Evolutionary conservation across 768 basidiomycete species (phyloP), one percentile per base, ranked within the genome.

Genomic region (Kondoa malvinella): DNA sequence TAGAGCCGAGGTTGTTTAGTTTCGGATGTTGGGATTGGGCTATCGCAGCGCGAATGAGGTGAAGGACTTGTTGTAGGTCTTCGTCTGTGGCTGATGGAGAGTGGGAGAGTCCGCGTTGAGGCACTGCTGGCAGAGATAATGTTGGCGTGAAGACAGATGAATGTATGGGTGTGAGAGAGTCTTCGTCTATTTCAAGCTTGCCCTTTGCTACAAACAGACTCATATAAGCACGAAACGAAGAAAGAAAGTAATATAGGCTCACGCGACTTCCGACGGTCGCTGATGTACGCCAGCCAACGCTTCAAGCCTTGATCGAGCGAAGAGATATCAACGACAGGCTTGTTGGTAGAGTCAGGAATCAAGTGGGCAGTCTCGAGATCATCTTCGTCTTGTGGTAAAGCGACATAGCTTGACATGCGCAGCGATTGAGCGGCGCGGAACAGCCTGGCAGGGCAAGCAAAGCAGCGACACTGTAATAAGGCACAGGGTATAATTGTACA

Each of bases 1-100:
- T 88, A 1, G 87, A 89, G 14, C 91, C 91, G 74, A 90, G 91
- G 2, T 83, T 77, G 63, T 92, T 92, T 84, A 92, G 87, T 76
- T 90, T 89, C 12, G 90, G 90, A 73, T 92, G 89, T 57, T 89
- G 82, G 15, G 88, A 89, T 27, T 85, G 86, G 3, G 78, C 68
- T 71, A 92, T 87, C 16, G 88, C 87, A 68, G 77, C 80, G 73
- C 82, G 83, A 17, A 88, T 84, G 32, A 83, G 83, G 73, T 84
- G 80, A 17, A 83, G 83, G 17, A 86, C n/a, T 74, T 21, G 40
- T 21, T 50, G 12, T 21, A 50, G 40, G 21, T 21, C 40, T 50
- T 50, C 40, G 21, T 50, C 40, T 8, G 40, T 8, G 8, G 8
- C 12, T 8, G 40, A 50, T 8, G 40, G 8, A 50, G 40, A 8